Evolutionary conservation across 2,329 filamentous ascomycete genomes (phyloP), one percentile per base, ranked within the genome.

Genomic region (Aspergillus ochraceoroseus): DNA sequence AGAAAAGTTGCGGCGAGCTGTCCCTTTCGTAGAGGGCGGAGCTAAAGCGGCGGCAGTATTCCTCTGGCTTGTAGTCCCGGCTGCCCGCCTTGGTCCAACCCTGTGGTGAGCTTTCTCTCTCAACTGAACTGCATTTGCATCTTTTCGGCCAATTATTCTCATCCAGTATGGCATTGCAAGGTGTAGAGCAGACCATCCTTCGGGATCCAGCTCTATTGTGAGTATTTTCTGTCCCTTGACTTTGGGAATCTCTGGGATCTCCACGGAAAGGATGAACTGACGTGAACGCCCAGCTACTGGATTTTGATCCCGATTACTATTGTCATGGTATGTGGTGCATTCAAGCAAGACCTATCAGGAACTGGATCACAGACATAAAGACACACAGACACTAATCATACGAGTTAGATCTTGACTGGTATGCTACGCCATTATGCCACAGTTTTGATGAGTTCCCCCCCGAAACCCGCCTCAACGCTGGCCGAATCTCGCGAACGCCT

Each of bases 181-280:
- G 84, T 53, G 78, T 85, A 52, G 83, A 87, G 55, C 92, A 98
- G 75, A 92, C 88, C 73, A 95, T 98, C 79, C 85, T 94, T 72
- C 72, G 92, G 79, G 94, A 98, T 84, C 90, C 92, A 61, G 89
- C 95, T 70, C 76, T 98, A 52, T 95, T 98, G 92, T 96, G 73
- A 63, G 86, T 51, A 38, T 67, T 38, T 31, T 32, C 23, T n/a
- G 5, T 25, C n/a, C 5, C 3, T 12, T 15, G 19, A 2, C 26
- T 11, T 7, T 7, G 7, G 14, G 30, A 2, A 9, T 22, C 9
- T 5, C 20, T 22, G 5, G 20, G 20, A 5, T 22, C 5, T 22
- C 20, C 5, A 22, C n/a, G 20, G 7, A 25, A 7, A 19, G 19
- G 28, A 18, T 33, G 27, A 38, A 19, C 25, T 33, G 25, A 32